Evolutionary conservation across 345 rosid species (phyloP), one percentile per base, ranked within the genome.

Genomic region (Kernera saxatilis): DNA sequence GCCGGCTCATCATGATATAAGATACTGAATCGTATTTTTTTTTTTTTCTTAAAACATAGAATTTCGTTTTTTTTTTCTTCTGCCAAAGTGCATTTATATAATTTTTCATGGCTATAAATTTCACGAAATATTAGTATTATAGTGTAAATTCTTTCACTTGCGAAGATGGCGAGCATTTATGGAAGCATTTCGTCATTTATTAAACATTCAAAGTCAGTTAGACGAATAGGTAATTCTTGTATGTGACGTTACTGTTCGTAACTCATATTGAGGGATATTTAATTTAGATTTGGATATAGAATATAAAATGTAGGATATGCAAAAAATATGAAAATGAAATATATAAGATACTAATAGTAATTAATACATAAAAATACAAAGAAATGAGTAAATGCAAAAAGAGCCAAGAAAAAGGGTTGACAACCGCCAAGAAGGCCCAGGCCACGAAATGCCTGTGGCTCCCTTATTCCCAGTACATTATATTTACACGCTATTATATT

Each of bases 371-470:
- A 63, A 25, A 76, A 69, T 69, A 76, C 75, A 76, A 76, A 69
- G 29, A 70, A 55, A 12, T 44, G 53, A 76, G 43, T 69, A 63
- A 76, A 77, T 77, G 76, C 78, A 66, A 53, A 70, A 66, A 55
- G 35, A 72, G 78, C 68, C 76, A 80, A 69, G 57, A 72, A 19
- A 62, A 37, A 76, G 76, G 82, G 83, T 72, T 73, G 85, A 83
- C 86, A 62, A 91, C 97, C 91, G 90, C 88, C 91, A 79, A 84
- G 64, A 64, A 48, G 66, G 89, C 77, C 81, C 77, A 84, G 69
- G 76, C 95, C 97, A 87, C 88, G 57, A 64, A 79, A 80, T 76
- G 49, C 43, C 30, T 70, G 75, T 81, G 78, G 82, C 30, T 49
- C 53, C 33, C 56, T 53, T 27, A 19, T 53, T 39, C 18, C 69